phyloP scores from a whole-genome alignment of 768 basidiomycete genomes.

The Hericium alpestre region DNA sequence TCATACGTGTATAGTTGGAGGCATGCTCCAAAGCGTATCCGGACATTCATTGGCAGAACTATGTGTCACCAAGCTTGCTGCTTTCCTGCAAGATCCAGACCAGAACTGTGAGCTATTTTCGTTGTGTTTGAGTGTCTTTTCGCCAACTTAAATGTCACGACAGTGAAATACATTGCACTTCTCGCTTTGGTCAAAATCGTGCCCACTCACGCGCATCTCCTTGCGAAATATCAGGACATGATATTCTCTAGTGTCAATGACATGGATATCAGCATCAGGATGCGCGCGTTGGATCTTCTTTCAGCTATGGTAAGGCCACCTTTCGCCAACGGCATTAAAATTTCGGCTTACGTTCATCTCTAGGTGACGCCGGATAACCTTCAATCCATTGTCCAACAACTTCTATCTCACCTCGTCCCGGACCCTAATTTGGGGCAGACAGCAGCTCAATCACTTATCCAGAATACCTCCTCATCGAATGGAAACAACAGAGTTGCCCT shows the following conservation, averaged over 20 bases:
- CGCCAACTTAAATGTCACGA: not conserved
- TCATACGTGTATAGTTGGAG: constrained; percentile 93
- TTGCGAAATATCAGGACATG: constrained; percentile 85
- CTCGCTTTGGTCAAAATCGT: constrained; percentile 94
- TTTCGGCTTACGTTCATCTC: not conserved
- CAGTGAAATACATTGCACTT: constrained; percentile 96
- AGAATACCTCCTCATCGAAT: constrained; percentile 38
- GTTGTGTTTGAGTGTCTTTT: not conserved
- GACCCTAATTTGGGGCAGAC: constrained; percentile 45
- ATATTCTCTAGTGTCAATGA: constrained; percentile 87
- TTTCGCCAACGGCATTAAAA: not conserved
- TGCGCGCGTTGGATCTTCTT: constrained; percentile 89
- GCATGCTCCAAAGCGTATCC: constrained; percentile 76
- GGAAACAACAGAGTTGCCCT: constrained; percentile 23
- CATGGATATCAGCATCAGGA: constrained; percentile 88
- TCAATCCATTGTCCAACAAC: constrained; percentile 82
- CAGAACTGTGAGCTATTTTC: constrained; percentile 70
- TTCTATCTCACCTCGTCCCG: constrained; percentile 76
- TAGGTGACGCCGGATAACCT: constrained; percentile 79
- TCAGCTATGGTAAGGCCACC: constrained; percentile 67
- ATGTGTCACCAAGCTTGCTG: constrained; percentile 89
- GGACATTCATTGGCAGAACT: constrained; percentile 72
- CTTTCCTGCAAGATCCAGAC: constrained; percentile 85
- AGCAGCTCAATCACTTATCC: constrained; percentile 42
- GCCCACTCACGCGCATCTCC: constrained; percentile 78